These are phyloP conservation scores for Beauveria medogensis DNA, from an alignment of 2,329 filamentous ascomycete genomes.

Conservation along the genomic window DNA sequence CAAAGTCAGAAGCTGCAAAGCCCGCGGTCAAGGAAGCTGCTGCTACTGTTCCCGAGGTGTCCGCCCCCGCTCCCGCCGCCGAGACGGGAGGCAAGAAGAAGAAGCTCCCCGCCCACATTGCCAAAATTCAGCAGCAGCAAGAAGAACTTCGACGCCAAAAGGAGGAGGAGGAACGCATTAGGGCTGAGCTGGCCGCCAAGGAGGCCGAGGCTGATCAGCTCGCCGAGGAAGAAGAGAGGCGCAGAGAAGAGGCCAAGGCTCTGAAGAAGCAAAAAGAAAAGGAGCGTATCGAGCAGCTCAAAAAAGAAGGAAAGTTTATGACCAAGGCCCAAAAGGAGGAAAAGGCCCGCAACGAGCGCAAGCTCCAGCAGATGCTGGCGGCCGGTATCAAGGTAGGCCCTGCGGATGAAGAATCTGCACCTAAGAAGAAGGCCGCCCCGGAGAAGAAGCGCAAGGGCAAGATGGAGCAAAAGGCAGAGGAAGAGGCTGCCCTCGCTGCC, in stretches of 20 bases:
- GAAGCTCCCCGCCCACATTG: slow-evolving; percentile 72
- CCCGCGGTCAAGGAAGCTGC: slow-evolving; percentile 42
- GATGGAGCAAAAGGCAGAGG: slow-evolving; percentile 57
- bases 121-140: slow-evolving; percentile 72
- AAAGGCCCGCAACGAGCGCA: slow-evolving; percentile 69
- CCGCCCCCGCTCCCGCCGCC: slow-evolving; percentile 24
- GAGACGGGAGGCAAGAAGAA: slow-evolving; percentile 67
- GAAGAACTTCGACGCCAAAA: slow-evolving; percentile 66
- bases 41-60: slow-evolving; percentile 35
- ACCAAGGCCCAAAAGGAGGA: slow-evolving; percentile 81
- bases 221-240: slow-evolving; percentile 60
- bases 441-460: slow-evolving; percentile 75
- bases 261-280: slow-evolving; percentile 81
- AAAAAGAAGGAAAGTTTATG: slow-evolving; percentile 79
- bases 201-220: slow-evolving; percentile 57
- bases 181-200: slow-evolving; percentile 56
- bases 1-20: slow-evolving; percentile 41
- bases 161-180: slow-evolving; percentile 50
- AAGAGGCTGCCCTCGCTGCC: slow-evolving; percentile 70
- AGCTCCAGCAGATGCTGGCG: slow-evolving; percentile 77
- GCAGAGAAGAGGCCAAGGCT: slow-evolving; percentile 64
- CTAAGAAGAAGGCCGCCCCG: slow-evolving; percentile 70
- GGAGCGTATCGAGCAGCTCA: slow-evolving; percentile 77
- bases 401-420: slow-evolving; percentile 42
- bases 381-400: slow-evolving; percentile 67